Conservation (phyloP, 768 basidiomycete genomes). For the Rhizopogon roseolus region DNA sequence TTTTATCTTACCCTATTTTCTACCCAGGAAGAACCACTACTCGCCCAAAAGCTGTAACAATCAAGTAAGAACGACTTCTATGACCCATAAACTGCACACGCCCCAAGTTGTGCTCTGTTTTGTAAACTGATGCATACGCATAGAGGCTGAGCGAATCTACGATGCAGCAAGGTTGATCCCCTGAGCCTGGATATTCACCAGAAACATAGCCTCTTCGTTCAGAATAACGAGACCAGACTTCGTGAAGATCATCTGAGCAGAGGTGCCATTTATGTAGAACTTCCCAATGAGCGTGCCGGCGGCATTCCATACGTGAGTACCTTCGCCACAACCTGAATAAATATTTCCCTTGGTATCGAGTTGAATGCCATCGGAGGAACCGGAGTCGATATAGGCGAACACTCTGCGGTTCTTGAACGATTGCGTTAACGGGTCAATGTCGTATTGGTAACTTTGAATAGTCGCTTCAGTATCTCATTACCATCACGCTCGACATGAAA, state of each 20-base stretch:
- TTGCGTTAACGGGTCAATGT: constrained; percentile 49
- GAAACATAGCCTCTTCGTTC: constrained; percentile 1
- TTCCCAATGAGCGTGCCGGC: constrained; percentile 56
- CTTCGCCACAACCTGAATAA: constrained; percentile 59
- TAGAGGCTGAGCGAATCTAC: not conserved
- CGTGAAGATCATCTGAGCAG: constrained; percentile 4
- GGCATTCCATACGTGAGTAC: constrained; percentile 39
- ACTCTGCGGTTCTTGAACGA: constrained; percentile 53
- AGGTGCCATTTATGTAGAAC: constrained; percentile 40
- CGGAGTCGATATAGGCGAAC: constrained; percentile 59
- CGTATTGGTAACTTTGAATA: constrained; percentile 52
- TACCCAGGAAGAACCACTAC: too few relatives aligned
- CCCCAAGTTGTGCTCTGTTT: too few relatives aligned
- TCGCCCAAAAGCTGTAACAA: too few relatives aligned
- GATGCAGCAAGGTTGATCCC: not conserved
- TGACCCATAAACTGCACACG: too few relatives aligned
- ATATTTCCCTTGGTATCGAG: constrained; percentile 59
- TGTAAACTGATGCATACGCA: not conserved
- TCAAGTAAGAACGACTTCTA: too few relatives aligned
- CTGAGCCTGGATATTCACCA: constrained; percentile 3
- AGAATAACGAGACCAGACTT: constrained; percentile 5
- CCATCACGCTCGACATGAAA: not conserved
- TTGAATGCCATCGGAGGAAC: constrained; percentile 61
- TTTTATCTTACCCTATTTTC: too few relatives aligned
- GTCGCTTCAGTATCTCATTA: not conserved